Base-by-base conservation (phyloP, 2,329 filamentous ascomycete species). In the Ophiosphaerella korrae region DNA sequence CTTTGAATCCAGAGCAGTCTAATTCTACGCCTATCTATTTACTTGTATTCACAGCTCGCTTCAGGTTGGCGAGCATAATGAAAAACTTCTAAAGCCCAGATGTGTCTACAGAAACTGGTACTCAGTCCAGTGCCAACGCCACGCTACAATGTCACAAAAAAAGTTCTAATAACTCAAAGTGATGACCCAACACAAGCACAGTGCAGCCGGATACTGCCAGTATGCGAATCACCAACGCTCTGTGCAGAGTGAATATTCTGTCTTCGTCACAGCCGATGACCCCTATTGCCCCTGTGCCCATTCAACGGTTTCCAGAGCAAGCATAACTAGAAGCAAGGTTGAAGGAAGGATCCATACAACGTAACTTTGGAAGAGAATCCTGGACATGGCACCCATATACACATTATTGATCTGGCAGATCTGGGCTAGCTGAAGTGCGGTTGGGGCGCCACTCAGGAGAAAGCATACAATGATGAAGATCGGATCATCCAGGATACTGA, bases 391-490 rank as follows among this genome's bases (percentile, higher is more conserved):
- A 14, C 88, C 86, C 80, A 97, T 93, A 74, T 91, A 99, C 8
- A 99, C 94, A 57, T 88, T 88, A 75, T 99, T 99, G 77, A 97
- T 89, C 81, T 97, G 94, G 77, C 94, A 99, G 54, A 99, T 99
- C 77, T 99, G 94, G 6, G 94, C 93, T 68, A 99, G 79, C 76
- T 99, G 94, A 58, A 99, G 80, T 23, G 94, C 94, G 57, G 89
- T 95, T 5, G 94, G 94, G 3, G 94, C 94, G 32, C 94, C 94
- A 0, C 91, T 93, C 60, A 99, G 88, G 58, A 99, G 80, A 82
- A 97, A 99, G 77, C 92, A 97, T 32, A 99, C 94, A 62, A 99
- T 90, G 62, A 99, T 87, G 74, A 99, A 99, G 66, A 99, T 99
- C 8, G 94, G 94, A 70, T 99, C 94, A 71, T 95, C 94, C 31